phyloP scores from a whole-genome alignment of 805 yeast genomes.

The Metschnikowia lachancei region DNA sequence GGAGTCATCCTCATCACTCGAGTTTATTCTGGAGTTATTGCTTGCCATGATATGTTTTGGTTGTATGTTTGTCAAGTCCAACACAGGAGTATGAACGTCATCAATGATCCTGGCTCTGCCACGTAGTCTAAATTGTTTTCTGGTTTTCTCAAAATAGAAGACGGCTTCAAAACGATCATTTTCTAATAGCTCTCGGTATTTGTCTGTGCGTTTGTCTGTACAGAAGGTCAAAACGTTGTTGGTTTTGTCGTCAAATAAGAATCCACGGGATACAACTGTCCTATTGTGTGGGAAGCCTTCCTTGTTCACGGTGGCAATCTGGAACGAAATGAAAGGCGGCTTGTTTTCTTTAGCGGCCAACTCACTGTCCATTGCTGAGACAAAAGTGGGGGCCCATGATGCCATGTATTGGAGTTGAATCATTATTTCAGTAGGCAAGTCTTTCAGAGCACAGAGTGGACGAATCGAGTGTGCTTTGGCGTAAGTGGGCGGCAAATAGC shows the following conservation, averaged over 20 bases:
- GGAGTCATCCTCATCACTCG: constrained; percentile 17
- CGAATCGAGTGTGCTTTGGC: neutral
- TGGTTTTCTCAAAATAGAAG: constrained; percentile 60
- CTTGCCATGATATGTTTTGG: constrained; percentile 25
- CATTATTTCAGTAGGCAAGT: constrained; percentile 18
- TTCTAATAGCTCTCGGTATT: constrained; percentile 49
- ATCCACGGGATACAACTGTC: constrained; percentile 71
- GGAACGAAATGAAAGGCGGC: constrained; percentile 57
- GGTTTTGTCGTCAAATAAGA: constrained; percentile 64
- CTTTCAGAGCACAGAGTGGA: neutral
- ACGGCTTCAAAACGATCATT: constrained; percentile 71
- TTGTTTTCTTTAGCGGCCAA: constrained; percentile 22
- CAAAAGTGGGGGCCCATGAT: constrained; percentile 74
- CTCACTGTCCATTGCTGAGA: constrained; percentile 51
- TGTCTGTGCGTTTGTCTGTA: constrained; percentile 69
- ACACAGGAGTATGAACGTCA: constrained; percentile 28
- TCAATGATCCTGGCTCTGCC: constrained; percentile 57
- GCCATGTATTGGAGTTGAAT: constrained; percentile 44
- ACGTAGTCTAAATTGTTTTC: constrained; percentile 69
- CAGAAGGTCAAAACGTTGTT: constrained; percentile 67
- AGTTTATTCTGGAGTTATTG: constrained; percentile 20
- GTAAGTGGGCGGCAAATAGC: neutral
- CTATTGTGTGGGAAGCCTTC: constrained; percentile 59
- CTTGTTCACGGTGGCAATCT: constrained; percentile 63
- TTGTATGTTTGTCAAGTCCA: constrained; percentile 32